A percentile compares a stretch with the other conserved stretches of the same genome.
These are phyloP conservation scores for Aspergillus homomorphus DNA, from an alignment of 495 filamentous ascomycete genomes.

Conservation along the genomic window DNA sequence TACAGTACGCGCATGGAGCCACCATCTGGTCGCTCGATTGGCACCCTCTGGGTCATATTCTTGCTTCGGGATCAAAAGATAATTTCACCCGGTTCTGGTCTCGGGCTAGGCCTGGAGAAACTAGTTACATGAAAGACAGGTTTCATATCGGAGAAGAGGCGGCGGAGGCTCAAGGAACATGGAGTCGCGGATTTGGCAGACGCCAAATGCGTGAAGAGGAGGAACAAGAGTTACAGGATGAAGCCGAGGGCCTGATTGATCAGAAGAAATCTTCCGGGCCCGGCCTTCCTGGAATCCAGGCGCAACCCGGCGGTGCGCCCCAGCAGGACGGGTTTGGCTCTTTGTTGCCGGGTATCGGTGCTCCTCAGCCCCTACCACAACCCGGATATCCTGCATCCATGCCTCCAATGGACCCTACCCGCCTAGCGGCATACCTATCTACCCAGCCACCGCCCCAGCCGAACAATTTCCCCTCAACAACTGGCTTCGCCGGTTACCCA, in stretches of 20 bases:
- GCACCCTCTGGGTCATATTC: slow-evolving; percentile 93
- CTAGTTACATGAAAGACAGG: slow-evolving; percentile 76
- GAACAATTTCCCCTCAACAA: slow-evolving; percentile 25
- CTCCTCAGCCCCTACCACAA: slow-evolving; percentile 48
- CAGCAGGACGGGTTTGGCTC: slow-evolving; percentile 35
- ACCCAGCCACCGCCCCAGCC: slow-evolving; percentile 38
- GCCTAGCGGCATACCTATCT: slow-evolving; percentile 46
- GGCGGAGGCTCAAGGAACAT: slow-evolving; percentile 89
- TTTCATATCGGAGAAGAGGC: slow-evolving; percentile 94
- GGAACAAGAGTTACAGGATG: slow-evolving; percentile 88
- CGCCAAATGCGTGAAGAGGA: slow-evolving; percentile 85
- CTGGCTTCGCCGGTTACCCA: slow-evolving; percentile 37
- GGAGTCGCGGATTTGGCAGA: slow-evolving; percentile 74
- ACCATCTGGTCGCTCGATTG: slow-evolving; percentile 97
- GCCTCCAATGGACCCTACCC: slow-evolving; percentile 51
- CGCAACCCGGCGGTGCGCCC: slow-evolving; percentile 31
- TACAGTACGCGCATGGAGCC: slow-evolving; percentile 85
- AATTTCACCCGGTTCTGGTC: slow-evolving; percentile 96
- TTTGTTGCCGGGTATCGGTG: slow-evolving; percentile 47
- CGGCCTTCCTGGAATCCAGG: slow-evolving; percentile 51
- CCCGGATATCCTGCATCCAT: slow-evolving; percentile 49
- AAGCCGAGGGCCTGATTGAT: slow-evolving; percentile 89
- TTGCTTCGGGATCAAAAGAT: slow-evolving; percentile 98
- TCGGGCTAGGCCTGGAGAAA: slow-evolving; percentile 80
- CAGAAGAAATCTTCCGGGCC: slow-evolving; percentile 66